Evolutionary conservation across 1,139 yeast species (phyloP).

Genomic region (Magnusiomyces suaveolens): DNA sequence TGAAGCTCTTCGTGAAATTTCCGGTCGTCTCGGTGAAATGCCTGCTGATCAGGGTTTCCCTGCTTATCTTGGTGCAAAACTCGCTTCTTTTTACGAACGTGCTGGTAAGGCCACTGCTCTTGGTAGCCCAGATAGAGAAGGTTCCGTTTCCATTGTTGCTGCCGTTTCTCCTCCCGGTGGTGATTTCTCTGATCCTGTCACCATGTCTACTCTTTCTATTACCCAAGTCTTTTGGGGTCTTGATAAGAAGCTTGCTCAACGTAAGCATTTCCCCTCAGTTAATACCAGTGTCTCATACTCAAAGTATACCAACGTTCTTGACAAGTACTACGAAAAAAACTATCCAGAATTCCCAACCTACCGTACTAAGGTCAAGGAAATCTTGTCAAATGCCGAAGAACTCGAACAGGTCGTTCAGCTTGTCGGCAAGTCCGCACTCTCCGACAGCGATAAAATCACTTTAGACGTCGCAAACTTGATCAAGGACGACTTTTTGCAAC

Average conservation of each 20-base stretch:
- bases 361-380: slow-evolving; percentile 88
- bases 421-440: slow-evolving; percentile 95
- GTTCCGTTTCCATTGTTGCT: slow-evolving; percentile 97
- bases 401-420: slow-evolving; percentile 97
- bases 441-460: slow-evolving; percentile 93
- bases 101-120: slow-evolving; percentile 95
- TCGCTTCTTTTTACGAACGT: slow-evolving; percentile 98
- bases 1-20: slow-evolving; percentile 97
- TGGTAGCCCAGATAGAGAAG: slow-evolving; percentile 93
- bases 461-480: slow-evolving; percentile 84
- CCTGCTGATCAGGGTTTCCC: slow-evolving; percentile 99
- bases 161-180: slow-evolving; percentile 99
- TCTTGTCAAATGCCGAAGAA: slow-evolving; percentile 92
- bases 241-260: slow-evolving; percentile 96
- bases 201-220: slow-evolving; percentile 95
- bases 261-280: slow-evolving; percentile 98
- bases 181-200: slow-evolving; percentile 99
- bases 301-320: slow-evolving; percentile 80
- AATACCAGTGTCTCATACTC: slow-evolving; percentile 94
- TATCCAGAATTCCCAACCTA: slow-evolving; percentile 86
- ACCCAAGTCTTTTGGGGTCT: slow-evolving; percentile 99
- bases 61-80: slow-evolving; percentile 95
- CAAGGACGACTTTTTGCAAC: slow-evolving; percentile 97
- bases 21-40: slow-evolving; percentile 99
- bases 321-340: slow-evolving; percentile 73